These are phyloP conservation scores for Cystobasidiaceae sp. DNA, from an alignment of 1,284 basidiomycete species.

Conservation along the genomic window DNA sequence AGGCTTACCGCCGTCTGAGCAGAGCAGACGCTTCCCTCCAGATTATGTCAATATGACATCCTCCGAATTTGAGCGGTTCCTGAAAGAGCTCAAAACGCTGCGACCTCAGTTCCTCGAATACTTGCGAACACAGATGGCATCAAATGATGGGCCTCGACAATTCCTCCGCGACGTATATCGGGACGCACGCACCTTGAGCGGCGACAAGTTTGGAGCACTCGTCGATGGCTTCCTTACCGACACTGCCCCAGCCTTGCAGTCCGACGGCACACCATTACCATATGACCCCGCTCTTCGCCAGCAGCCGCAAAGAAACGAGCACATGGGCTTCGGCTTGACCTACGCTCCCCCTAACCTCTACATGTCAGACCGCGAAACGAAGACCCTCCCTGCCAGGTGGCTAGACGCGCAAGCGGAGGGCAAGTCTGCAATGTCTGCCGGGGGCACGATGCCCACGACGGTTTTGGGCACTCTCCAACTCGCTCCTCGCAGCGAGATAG, in stretches of 20 bases:
- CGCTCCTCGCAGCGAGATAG: background rate
- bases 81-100: background rate
- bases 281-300: background rate
- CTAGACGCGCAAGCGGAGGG: background rate
- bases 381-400: background rate
- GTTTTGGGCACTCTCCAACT: too few relatives aligned
- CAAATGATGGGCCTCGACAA: background rate
- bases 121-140: background rate
- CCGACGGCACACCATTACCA: too few relatives aligned
- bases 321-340: slow-evolving; percentile 7
- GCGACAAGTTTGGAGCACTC: background rate
- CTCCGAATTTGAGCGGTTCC: slow-evolving; percentile 1
- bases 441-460: background rate
- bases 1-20: too few relatives aligned
- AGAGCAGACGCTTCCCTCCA: background rate
- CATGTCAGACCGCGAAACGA: slow-evolving; percentile 10
- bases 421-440: background rate
- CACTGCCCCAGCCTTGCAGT: background rate
- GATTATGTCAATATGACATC: slow-evolving; percentile 4
- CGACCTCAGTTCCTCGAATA: slow-evolving; percentile 16
- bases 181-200: background rate
- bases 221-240: background rate
- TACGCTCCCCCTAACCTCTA: slow-evolving; percentile 26
- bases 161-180: background rate
- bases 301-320: background rate